Conservation (phyloP, 352 stramenopile genomes). For the Phytophthora pisi region DNA sequence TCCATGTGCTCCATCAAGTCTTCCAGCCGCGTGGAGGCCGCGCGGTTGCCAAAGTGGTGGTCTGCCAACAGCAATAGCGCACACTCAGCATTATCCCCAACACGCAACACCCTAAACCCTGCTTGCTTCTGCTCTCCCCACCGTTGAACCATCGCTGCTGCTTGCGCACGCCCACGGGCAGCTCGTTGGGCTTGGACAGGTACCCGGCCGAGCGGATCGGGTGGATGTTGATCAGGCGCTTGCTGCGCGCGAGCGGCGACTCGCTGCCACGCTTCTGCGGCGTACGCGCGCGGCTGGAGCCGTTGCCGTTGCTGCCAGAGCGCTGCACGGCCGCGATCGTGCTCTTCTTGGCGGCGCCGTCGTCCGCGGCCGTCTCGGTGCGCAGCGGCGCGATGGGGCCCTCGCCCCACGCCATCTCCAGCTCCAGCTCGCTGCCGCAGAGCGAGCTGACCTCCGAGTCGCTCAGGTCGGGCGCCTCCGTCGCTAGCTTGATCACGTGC, state of each 20-base stretch:
- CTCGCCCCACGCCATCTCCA: constrained; percentile 81
- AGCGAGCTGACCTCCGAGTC: constrained; percentile 78
- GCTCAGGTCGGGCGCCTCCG: constrained; percentile 38
- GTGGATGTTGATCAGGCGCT: constrained; percentile 84
- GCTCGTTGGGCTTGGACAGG: constrained; percentile 68
- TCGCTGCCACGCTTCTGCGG: constrained; percentile 66
- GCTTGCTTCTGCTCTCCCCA: constrained; percentile 18
- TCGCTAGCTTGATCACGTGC: constrained; percentile 24
- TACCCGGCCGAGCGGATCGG: constrained; percentile 71
- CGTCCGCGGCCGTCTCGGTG: constrained; percentile 18
- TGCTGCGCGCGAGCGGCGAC: constrained; percentile 62
- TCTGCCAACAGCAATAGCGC: constrained; percentile 39
- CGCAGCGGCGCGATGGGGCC: constrained; percentile 76
- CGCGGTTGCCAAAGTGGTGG: constrained; percentile 84
- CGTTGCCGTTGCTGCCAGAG: constrained; percentile 66
- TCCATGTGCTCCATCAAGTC: constrained; percentile 90
- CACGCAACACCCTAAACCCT: neutral
- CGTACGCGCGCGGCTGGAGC: constrained; percentile 65
- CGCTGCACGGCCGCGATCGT: constrained; percentile 29
- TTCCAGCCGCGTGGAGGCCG: constrained; percentile 70
- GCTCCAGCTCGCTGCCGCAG: constrained; percentile 75
- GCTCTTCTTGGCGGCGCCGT: constrained; percentile 25
- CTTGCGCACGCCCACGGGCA: constrained; percentile 69
- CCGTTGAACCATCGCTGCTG: constrained; percentile 89
- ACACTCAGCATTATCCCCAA: neutral